Conservation (phyloP, 2,329 filamentous ascomycete species). For the Nigrospora sphaerica region DNA sequence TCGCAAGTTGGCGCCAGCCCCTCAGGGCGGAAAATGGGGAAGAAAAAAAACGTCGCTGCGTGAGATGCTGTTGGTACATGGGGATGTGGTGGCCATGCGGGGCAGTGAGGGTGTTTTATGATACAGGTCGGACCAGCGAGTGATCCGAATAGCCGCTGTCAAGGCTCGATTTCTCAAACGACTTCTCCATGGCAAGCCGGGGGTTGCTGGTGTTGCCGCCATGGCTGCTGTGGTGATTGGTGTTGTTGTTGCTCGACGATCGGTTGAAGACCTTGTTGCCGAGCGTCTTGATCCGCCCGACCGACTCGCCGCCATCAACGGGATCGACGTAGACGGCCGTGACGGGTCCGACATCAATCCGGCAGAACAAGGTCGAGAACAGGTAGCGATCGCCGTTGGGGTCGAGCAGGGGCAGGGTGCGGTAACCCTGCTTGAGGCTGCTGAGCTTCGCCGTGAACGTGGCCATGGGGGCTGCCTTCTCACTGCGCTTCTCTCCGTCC, state of each 20-base stretch:
- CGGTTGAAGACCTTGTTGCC: slow-evolving; percentile 52
- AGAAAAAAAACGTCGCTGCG: slow-evolving; percentile 6
- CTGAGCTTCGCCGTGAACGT: slow-evolving; percentile 89
- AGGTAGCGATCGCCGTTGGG: slow-evolving; percentile 85
- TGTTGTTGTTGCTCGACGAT: slow-evolving; percentile 36
- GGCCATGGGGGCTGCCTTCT: slow-evolving; percentile 60
- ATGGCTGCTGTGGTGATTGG: slow-evolving; percentile 33
- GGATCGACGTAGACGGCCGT: slow-evolving; percentile 49
- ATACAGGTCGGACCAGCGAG: slow-evolving; percentile 4
- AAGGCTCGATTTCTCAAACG: slow-evolving; percentile 35
- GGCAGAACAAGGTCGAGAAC: slow-evolving; percentile 91
- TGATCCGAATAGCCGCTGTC: slow-evolving; percentile 27
- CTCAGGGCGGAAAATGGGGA: slow-evolving; percentile 3
- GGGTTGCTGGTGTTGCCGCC: not conserved
- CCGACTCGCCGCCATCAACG: slow-evolving; percentile 30
- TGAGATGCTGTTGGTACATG: slow-evolving; percentile 13
- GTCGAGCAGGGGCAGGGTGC: slow-evolving; percentile 84
- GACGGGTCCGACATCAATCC: slow-evolving; percentile 60
- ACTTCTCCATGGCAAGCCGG: slow-evolving; percentile 4
- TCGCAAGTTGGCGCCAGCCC: slow-evolving; percentile 8
- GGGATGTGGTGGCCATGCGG: slow-evolving; percentile 1
- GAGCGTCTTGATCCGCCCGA: slow-evolving; percentile 49
- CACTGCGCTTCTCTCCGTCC: slow-evolving; percentile 65
- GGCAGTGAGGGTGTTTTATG: not conserved
- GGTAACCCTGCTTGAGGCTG: slow-evolving; percentile 85